Base-by-base conservation (phyloP, 306 rosid genomes). In the Quercus suber region DNA sequence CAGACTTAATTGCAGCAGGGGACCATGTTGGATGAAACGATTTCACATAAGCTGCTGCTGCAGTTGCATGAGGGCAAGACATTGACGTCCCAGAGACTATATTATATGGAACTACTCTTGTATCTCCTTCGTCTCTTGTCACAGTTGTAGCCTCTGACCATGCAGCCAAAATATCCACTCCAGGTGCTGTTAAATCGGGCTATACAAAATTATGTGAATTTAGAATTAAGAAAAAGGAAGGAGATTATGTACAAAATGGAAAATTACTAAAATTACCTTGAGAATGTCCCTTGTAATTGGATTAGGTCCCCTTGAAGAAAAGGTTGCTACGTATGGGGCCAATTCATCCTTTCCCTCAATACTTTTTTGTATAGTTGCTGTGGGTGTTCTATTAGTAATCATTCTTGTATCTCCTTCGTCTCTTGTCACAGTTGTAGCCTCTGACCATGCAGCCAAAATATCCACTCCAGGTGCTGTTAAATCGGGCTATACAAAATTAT, bases 1-100 rank as follows among this genome's bases (percentile, higher is more conserved):
- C 81, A 2, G 89, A 89, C 49, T 72, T 79, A 45, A 87, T 77
- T 13, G 82, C 84, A 4, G 89, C 86, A 10, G 92, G 88, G 0
- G 89, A 84, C 94, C 88, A 90, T 17, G 53, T 69, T 2, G 85
- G 88, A 17, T 90, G 81, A 55, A 86, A 84, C n/a, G 92, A 90
- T 73, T 90, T 90, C 61, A 90, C 72, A 4, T 82, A 87, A 10
- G 90, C 89, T 4, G 89, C 93, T 1, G 63, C 81, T 0, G 45
- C 89, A 0, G 86, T 5, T 1, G 69, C 86, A 81, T 90, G 94
- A n/a, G 88, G 94, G 19, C 90, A 88, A 0, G 94, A 74, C 94
- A 90, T 84, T 60, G 91, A 90, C 23, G 90, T 84, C 18, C 90
- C 90, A 0, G 85, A 75, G 0, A 3, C 1, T 3, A 87, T 14